Evolutionary conservation across 148 eudicot species (phyloP), one percentile per base, ranked within the genome.

Genomic region (Simmondsia chinensis): DNA sequence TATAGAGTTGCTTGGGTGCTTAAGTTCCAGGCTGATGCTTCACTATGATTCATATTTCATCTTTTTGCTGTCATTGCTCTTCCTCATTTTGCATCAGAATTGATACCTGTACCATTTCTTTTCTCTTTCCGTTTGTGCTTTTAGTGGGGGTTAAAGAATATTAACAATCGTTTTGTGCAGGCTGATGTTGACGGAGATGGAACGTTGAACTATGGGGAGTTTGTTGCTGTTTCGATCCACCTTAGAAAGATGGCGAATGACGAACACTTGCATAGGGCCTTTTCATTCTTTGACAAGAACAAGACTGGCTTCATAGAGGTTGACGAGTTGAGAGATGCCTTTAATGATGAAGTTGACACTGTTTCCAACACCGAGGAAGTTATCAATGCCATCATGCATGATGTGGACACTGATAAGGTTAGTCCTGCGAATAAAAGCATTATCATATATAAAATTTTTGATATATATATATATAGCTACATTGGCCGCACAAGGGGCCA

Each of bases 101-200:
- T 20, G 18, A 15, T 2, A 20, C 40, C 40, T 31, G 20, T 11
- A 2, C 50, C 19, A 12, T 4, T 51, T 42, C n/a, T n/a, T n/a
- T n/a, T n/a, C n/a, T n/a, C n/a, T n/a, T n/a, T n/a, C n/a, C n/a
- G n/a, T n/a, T n/a, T n/a, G n/a, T n/a, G n/a, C n/a, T n/a, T n/a
- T n/a, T n/a, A n/a, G n/a, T n/a, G n/a, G n/a, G n/a, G n/a, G n/a
- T n/a, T n/a, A n/a, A n/a, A 2, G 22, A 32, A 7, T 51, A 30
- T 22, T 43, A 41, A 25, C 26, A 42, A 25, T 19, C 48, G 64
- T 44, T 45, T 48, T 31, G 17, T 39, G 43, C 75, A 78, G 87
- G 87, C 87, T 70, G 94, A 82, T 62, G 70, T 78, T 22, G 86
- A 79, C 49, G 73, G 83, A 17, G 77, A 83, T 46, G 94, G 94